A percentile compares a stretch with the other conserved stretches of the same genome.
Conservation (phyloP, 805 yeast species). For the Starmerella davenportii region DNA sequence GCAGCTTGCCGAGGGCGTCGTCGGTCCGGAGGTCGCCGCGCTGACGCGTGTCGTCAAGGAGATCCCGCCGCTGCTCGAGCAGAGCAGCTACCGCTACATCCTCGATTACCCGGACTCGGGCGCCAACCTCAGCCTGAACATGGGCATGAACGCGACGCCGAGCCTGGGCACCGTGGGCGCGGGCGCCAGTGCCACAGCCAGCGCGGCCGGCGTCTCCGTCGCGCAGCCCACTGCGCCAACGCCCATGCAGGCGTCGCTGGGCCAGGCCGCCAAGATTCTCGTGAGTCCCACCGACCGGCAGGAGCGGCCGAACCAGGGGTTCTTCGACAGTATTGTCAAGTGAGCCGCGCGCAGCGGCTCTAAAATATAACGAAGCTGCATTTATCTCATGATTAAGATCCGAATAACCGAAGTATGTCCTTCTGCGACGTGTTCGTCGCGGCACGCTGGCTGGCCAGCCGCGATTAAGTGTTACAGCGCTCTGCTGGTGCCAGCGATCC, state of each 20-base stretch:
- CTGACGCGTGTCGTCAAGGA: conserved; percentile 82
- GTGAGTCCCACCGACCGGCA: conserved; percentile 12
- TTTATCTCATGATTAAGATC: too few relatives aligned
- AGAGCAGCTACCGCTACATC: conserved; percentile 31
- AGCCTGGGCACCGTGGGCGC: neutral
- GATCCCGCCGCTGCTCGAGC: conserved; percentile 68
- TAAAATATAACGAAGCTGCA: neutral
- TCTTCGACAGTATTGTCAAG: neutral
- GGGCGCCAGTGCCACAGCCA: neutral
- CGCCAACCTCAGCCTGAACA: conserved; percentile 9
- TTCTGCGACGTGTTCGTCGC: too few relatives aligned
- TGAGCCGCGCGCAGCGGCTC: neutral
- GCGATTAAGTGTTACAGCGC: too few relatives aligned
- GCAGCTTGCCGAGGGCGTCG: conserved; percentile 46
- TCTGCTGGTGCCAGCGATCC: too few relatives aligned
- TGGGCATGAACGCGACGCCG: neutral
- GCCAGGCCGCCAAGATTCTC: conserved; percentile 26
- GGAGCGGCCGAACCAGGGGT: conserved; percentile 8
- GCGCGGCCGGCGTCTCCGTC: neutral
- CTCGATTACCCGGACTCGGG: conserved; percentile 7
- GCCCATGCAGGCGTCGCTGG: conserved; percentile 26
- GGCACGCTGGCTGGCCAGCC: too few relatives aligned
- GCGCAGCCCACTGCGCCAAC: conserved; percentile 20
- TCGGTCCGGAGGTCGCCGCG: conserved; percentile 54
- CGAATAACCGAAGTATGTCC: too few relatives aligned